Evolutionary conservation across 1,284 basidiomycete species (phyloP).

Genomic region (Rhodotorula sp.): DNA sequence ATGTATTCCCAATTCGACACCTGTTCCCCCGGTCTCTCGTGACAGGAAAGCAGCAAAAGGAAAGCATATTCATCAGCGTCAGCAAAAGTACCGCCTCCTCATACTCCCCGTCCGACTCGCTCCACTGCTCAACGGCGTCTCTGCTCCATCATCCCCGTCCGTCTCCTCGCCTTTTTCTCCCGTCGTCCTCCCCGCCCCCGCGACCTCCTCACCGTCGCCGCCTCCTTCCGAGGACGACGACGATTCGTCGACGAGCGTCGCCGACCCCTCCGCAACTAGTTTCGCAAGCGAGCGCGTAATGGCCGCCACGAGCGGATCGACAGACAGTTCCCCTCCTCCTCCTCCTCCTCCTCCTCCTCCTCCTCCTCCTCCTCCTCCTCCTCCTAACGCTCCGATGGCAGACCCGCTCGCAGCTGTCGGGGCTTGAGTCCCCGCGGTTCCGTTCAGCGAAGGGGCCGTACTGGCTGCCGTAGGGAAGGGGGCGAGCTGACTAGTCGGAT

Average conservation of each 20-base stretch:
- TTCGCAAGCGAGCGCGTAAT: conserved; percentile 19
- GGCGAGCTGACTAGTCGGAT: neutral
- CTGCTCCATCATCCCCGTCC: conserved; percentile 2
- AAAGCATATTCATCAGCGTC: neutral
- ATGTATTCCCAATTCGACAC: neutral
- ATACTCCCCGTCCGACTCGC: conserved; percentile 13
- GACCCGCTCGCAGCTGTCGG: too few species aligned
- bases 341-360: too few species aligned
- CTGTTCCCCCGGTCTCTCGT: neutral
- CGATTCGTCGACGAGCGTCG: neutral
- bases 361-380: too few species aligned
- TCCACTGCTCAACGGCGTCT: conserved; percentile 5
- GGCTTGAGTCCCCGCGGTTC: too few species aligned
- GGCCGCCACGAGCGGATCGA: conserved; percentile 18
- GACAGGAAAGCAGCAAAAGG: neutral
- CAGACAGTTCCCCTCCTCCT: neutral
- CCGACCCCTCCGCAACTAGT: conserved; percentile 3
- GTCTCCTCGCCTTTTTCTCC: neutral
- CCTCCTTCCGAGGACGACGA: neutral
- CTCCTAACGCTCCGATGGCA: too few species aligned
- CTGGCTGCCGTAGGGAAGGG: too few species aligned
- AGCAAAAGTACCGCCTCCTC: neutral
- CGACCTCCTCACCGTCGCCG: neutral
- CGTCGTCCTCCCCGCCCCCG: too few species aligned
- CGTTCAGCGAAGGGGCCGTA: too few species aligned